Percentiles rank a stretch among this genome's conserved stretches.
Conservation (phyloP, 768 basidiomycete species). For the Pulveroboletus sp. region DNA sequence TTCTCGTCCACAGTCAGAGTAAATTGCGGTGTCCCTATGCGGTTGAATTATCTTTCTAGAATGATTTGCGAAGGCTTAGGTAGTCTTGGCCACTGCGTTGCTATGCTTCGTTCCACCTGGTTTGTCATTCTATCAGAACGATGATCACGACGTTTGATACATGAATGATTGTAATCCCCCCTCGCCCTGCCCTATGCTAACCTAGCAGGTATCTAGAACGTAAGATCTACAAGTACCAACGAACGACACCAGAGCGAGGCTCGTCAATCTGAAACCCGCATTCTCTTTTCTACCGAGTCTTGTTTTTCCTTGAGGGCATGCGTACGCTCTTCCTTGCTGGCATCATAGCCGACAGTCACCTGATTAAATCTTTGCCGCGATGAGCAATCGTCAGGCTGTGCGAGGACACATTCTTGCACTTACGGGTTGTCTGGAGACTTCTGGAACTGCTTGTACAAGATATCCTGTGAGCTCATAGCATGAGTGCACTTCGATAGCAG, state of each 20-base stretch:
- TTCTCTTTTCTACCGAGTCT: conserved; percentile 59
- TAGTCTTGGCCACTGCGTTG: not conserved
- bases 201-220: conserved; percentile 4
- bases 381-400: conserved; percentile 7
- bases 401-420: conserved; percentile 21
- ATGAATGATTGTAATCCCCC: not conserved
- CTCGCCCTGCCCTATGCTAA: not conserved
- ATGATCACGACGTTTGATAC: conserved; percentile 3
- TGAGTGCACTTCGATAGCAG: conserved; percentile 4
- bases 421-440: conserved; percentile 96
- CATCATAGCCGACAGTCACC: conserved; percentile 72
- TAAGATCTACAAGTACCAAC: not conserved
- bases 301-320: conserved; percentile 68
- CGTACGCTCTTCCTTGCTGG: conserved; percentile 81
- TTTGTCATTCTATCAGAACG: conserved; percentile 1
- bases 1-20: not conserved
- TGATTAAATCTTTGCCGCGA: conserved; percentile 71
- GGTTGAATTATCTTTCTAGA: conserved; percentile 13
- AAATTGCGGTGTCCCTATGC: conserved; percentile 10
- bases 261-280: conserved; percentile 40
- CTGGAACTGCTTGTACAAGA: conserved; percentile 92
- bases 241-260: not conserved
- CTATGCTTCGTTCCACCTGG: conserved; percentile 9
- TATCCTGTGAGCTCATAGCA: conserved; percentile 47
- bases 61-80: conserved; percentile 1